These are phyloP conservation scores for Penicillium simplicissimum DNA, from an alignment of 495 filamentous ascomycete species.

Conservation along the genomic window DNA sequence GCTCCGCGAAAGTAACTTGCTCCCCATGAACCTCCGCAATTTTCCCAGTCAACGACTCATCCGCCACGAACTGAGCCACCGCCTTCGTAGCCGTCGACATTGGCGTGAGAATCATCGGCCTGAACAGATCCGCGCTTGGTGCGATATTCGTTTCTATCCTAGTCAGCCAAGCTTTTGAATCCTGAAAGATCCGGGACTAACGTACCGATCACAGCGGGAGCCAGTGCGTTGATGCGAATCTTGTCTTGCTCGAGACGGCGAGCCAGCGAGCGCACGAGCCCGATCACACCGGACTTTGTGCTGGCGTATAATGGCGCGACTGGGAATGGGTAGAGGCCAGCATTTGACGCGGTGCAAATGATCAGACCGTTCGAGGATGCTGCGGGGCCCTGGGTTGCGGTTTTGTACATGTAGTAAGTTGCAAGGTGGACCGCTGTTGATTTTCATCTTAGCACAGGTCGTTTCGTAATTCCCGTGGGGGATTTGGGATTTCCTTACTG, in stretches of 20 bases:
- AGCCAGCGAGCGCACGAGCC: constrained; percentile 51
- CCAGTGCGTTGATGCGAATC: constrained; percentile 56
- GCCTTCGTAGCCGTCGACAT: constrained; percentile 50
- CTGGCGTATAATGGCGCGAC: constrained; percentile 55
- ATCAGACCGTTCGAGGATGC: constrained; percentile 44
- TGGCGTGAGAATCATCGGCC: constrained; percentile 54
- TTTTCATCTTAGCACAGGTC: not conserved
- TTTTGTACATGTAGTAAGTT: constrained; percentile 54
- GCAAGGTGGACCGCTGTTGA: constrained; percentile 50
- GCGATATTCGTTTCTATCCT: constrained; percentile 50
- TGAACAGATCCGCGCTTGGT: constrained; percentile 44
- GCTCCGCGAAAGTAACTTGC: constrained; percentile 50
- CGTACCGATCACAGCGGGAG: constrained; percentile 53
- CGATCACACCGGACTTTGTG: constrained; percentile 53
- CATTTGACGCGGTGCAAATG: constrained; percentile 59
- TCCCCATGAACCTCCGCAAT: constrained; percentile 57
- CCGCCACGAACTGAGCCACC: constrained; percentile 43
- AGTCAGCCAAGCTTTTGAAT: not conserved
- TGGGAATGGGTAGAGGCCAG: constrained; percentile 56
- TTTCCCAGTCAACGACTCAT: constrained; percentile 43
- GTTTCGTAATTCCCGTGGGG: no score
- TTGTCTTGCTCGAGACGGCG: constrained; percentile 35
- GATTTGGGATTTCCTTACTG: constrained; percentile 38
- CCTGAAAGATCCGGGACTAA: not conserved
- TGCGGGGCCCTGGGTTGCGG: constrained; percentile 12